Percentiles rank a stretch among this genome's conserved stretches.
Evolutionary conservation across 192 early-diverging fungal species (phyloP).

Genomic region (Coemansia sp.): DNA sequence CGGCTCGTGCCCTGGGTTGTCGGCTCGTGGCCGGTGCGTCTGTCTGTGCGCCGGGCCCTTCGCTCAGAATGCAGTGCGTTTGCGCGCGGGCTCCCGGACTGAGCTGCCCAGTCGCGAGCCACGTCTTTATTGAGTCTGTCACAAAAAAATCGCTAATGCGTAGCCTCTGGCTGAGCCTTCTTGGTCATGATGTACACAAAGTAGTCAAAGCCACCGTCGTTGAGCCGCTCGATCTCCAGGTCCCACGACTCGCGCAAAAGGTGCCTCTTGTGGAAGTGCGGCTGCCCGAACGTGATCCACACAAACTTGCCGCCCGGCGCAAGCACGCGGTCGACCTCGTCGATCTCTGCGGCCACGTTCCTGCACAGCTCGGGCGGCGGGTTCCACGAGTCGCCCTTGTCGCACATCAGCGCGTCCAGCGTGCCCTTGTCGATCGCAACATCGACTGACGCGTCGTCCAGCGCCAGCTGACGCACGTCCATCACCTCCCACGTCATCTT

Average conservation of each 20-base stretch:
- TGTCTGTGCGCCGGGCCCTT: not conserved
- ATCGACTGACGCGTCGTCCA: constrained; percentile 66
- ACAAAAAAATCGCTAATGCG: not conserved
- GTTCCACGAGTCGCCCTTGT: constrained; percentile 85
- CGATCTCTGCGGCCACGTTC: constrained; percentile 68
- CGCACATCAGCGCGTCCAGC: constrained; percentile 87
- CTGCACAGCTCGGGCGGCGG: constrained; percentile 69
- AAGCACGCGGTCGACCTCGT: constrained; percentile 75
- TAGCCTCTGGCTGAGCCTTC: not conserved
- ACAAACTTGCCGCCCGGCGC: constrained; percentile 76
- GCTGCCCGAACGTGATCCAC: constrained; percentile 90
- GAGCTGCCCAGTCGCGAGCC: no score
- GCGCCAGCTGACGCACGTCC: constrained; percentile 74
- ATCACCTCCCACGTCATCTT: constrained; percentile 62
- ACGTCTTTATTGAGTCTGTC: not conserved
- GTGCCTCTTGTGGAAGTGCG: constrained; percentile 80
- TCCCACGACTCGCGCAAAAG: constrained; percentile 67
- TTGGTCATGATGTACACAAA: constrained; percentile 72
- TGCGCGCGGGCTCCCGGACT: not conserved
- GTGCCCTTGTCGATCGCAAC: constrained; percentile 88
- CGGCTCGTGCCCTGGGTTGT: no score
- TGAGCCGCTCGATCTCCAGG: constrained; percentile 66
- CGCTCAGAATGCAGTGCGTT: no score
- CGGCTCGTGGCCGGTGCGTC: not conserved
- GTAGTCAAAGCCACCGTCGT: constrained; percentile 75